Evolutionary conservation across 352 stramenopile species (phyloP), one percentile per base, ranked within the genome.

Genomic region (Blastocystis sp.): DNA sequence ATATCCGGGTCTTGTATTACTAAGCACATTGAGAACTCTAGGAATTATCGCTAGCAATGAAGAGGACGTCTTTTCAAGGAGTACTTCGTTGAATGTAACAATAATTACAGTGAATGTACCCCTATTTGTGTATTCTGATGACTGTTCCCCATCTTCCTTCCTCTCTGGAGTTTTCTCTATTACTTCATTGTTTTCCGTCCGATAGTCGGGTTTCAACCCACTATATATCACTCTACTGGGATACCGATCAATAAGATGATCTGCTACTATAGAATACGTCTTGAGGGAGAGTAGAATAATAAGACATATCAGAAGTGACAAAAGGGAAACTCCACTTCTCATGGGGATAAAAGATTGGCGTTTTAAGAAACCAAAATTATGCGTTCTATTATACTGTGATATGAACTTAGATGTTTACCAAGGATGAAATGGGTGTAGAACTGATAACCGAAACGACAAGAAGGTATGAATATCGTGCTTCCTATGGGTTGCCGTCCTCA

Each of bases 1-100:
- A 87, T 87, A 87, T 35, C 48, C 48, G 22, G 75, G 75, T 60
- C 27, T n/a, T 7, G 75, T 87, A 70, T 87, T 87, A 30, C 69
- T 44, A n/a, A 87, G 40, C 37, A 78, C 66, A 78, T 78, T 78
- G 15, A 59, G 37, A 35, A 78, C 66, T 1, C 66, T 78, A 54
- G 19, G 57, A 5, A 30, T 58, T 5, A 78, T 3, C 15, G 37
- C 15, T 0, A 24, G 3, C 33, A 22, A 33, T 53, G 17, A 22
- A 78, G 6, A 19, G n/a, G 37, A 78, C 66, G 66, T 78, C 30
- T 78, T 78, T 27, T 78, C 66, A 24, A 78, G 33, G 13, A 78
- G 66, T 51, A 24, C 1, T 30, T 78, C 66, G 44, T 78, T 78
- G 37, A 78, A 78, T 53, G 66, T 57, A 19, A 78, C 66, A 57